Base-by-base conservation (phyloP, 176 grass and related monocot species). In the Alopecurus myosuroides region DNA sequence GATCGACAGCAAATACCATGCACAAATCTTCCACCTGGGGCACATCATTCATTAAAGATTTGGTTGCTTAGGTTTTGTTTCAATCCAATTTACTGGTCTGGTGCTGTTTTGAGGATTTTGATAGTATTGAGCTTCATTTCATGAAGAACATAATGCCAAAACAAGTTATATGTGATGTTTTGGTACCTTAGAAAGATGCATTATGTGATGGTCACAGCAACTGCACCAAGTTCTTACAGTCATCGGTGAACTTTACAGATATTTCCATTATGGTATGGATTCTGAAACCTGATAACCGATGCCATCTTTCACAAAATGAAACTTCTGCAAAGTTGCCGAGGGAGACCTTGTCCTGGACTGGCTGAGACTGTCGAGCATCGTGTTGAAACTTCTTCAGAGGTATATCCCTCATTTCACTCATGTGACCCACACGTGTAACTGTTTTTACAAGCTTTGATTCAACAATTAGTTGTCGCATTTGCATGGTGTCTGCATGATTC, bases 1-100 rank as follows among this genome's bases (percentile, higher is more conserved):
- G 86, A 81, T 94, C 22, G 81, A 84, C 30, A 98, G 95, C 86
- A 91, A 89, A 85, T 93, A 94, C 67, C 95, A 98, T 79, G 77
- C 48, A 11, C 82, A 81, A 80, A 64, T 81, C 85, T 79, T 80
- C 68, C 68, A 81, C 48, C 65, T 79, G 64, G 34, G 88, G 82
- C 20, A 37, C 80, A 61, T 91, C 68, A 18, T 50, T 92, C 80
- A 67, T 67, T 39, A 39, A 7, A 39, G 36, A 39, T 51, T 51
- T 51, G 49, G 20, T 51, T 51, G 17, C 15, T 51, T 20, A 51
- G 49, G 49, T 51, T 51, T 51, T 51, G 49, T 20, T 51, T 51
- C 49, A 19, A 20, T 51, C 18, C 13, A 17, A 20, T 51, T 51
- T 51, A 17, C 4, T 50, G 48, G 48, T 50, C 15, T 50, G 48